A percentile compares a stretch with the other conserved stretches of the same genome.
Conservation (phyloP, 169 alveolate species). For the Neospora caninum region DNA sequence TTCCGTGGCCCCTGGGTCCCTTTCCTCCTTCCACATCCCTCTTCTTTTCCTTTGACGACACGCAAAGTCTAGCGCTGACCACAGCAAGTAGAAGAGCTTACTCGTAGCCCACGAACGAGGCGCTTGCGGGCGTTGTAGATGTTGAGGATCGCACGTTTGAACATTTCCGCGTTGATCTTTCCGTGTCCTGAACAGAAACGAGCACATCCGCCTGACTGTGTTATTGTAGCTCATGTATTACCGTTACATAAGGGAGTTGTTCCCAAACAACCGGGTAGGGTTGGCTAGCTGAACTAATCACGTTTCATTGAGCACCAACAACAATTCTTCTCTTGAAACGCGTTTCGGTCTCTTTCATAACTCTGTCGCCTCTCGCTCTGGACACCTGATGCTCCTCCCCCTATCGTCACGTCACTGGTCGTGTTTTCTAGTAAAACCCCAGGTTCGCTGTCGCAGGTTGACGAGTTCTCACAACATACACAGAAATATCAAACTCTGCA, state of each 20-base stretch:
- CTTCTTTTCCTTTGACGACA: not conserved
- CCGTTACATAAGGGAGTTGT: not conserved
- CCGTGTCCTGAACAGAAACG: conserved; percentile 54
- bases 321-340: too few relatives aligned
- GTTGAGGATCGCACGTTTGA: conserved; percentile 55
- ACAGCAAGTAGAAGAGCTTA: not conserved
- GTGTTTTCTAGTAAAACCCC: too few relatives aligned
- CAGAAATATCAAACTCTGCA: too few relatives aligned
- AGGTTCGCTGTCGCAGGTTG: too few relatives aligned
- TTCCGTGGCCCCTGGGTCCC: not conserved
- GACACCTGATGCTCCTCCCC: too few relatives aligned
- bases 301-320: too few relatives aligned
- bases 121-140: conserved; percentile 62
- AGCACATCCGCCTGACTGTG: not conserved
- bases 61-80: not conserved
- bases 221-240: not conserved
- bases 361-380: too few relatives aligned
- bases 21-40: not conserved
- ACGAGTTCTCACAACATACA: too few relatives aligned
- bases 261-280: not conserved
- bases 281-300: not conserved
- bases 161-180: conserved; percentile 59
- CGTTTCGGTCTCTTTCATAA: too few relatives aligned
- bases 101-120: conserved; percentile 32
- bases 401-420: too few relatives aligned